Base-by-base conservation (phyloP, 495 filamentous ascomycete species). In the Penicillium cinerascens region DNA sequence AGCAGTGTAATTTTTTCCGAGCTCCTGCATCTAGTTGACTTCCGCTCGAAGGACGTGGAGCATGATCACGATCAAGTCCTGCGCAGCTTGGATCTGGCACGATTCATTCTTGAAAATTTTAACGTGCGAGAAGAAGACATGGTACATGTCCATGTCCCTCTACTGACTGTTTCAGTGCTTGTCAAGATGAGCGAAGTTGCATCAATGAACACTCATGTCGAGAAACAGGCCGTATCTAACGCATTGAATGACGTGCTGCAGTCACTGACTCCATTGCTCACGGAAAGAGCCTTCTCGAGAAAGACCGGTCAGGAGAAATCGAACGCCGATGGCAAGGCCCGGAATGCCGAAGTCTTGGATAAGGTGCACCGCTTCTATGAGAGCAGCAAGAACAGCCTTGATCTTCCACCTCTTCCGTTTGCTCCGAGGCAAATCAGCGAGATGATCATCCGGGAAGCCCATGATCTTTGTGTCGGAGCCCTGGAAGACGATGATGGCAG, bases 71-170 rank as follows among this genome's bases (percentile, higher is more conserved):
- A 81, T 15, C 84, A 81, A 44, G 57, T 67, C 35, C 48, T 68
- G 52, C 59, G 45, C 47, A 58, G 70, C 48, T 74, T 98, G 46
- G 78, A 82, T 18, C 77, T 96, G 23, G 85, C 91, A 44, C 80
- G 79, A 38, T 99, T 97, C 64, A 84, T 96, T 37, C 72, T 97
- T 52, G 73, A 80, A 4, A 83, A 90, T 51, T 99, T 97, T 78
- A 97, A 97, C 70, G 80, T 97, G 29, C 83, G 85, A 44, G 93
- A 97, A 67, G 92, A 97, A 65, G 93, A 99, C 63, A 97, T 99
- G 93, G 66, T 95, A 29, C 74, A 87, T 25, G 70, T 87, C 3
- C 93, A 99, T 70, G 85, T 89, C 27, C 93, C 93, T 42, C 67
- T 93, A 16, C 73, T 88, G 47, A 80, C 81, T 15, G 64, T 96